Base-by-base conservation (phyloP, 805 yeast genomes). In the Starmerella geochares region DNA sequence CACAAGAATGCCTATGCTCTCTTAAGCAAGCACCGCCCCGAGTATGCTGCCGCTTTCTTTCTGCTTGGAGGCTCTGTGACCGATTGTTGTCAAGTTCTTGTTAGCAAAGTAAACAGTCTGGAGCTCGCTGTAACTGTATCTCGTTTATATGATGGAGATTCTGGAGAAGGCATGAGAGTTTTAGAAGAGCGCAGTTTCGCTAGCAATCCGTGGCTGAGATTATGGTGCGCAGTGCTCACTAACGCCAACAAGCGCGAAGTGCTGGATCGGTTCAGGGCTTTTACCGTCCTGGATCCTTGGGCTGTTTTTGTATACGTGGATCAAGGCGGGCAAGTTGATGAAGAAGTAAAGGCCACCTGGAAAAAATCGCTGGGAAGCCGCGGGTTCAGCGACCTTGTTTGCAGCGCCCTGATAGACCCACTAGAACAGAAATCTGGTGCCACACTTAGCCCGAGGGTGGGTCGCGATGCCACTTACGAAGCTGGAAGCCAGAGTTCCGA, bases 41-140 rank as follows among this genome's bases (percentile, higher is more conserved):
- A 75, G 62, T 94, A 87, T 65, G 94, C 96, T 0, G 96, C 96
- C 0, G 79, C 81, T 20, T 88, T 92, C 63, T 90, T 90, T 65
- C 65, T 90, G 31, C 70, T 90, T 11, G 95, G 84, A 0, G 87
- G 74, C 46, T 71, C 87, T 0, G 66, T 86, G 13, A 75, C 75
- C 48, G 97, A 92, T 67, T 79, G 87, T 52, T 83, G 83, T 25
- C 79, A 75, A 61, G 90, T 87, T 0, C 62, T 90, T 19, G 73
- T 82, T 33, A 77, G 72, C 44, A 81, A 87, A 61, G 64, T 86
- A 40, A 62, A 75, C 1, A 94, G 90, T 62, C 52, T 79, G 3
- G 78, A 80, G 43, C 69, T 92, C 44, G 95, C 96, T 0, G 68
- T 90, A 33, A 84, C 83, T 0, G 79, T 90, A 25, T 82, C 95